Evolutionary conservation across 306 rosid species (phyloP).

Genomic region (cucumber (Cucumis sativus)): DNA sequence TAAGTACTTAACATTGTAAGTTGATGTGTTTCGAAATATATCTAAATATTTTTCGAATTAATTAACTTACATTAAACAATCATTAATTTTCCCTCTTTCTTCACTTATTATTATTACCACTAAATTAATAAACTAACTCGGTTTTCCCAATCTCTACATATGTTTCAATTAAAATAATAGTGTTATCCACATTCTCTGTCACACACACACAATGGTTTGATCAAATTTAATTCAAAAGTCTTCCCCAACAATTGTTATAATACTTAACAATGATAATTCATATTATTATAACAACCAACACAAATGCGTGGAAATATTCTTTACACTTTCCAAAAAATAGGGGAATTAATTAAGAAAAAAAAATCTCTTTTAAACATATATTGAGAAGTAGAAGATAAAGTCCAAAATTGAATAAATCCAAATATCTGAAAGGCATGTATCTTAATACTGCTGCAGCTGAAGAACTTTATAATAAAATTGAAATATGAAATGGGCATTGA

Average conservation of each 20-base stretch:
- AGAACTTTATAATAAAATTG: not conserved
- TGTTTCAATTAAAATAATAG: not conserved
- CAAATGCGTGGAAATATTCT: not conserved
- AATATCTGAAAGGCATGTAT: not conserved
- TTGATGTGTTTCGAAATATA: no score
- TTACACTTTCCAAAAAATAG: not conserved
- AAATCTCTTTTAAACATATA: no score
- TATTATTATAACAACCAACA: not conserved
- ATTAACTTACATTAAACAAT: no score
- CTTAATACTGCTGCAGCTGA: not conserved
- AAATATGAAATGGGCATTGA: no score
- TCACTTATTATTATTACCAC: no score
- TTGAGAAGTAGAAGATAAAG: no score
- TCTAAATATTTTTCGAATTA: no score
- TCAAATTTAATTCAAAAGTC: not conserved
- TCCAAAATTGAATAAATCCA: not conserved
- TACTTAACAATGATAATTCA: not conserved
- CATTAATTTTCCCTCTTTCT: no score
- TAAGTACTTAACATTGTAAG: no score
- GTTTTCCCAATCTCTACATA: no score
- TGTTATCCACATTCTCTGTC: not conserved
- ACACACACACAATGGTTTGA: not conserved
- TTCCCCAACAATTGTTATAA: not conserved
- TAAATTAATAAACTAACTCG: no score
- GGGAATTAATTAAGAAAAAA: not conserved